Conservation (phyloP, 164 flowering plant species). For the Tinospora cordifolia region DNA sequence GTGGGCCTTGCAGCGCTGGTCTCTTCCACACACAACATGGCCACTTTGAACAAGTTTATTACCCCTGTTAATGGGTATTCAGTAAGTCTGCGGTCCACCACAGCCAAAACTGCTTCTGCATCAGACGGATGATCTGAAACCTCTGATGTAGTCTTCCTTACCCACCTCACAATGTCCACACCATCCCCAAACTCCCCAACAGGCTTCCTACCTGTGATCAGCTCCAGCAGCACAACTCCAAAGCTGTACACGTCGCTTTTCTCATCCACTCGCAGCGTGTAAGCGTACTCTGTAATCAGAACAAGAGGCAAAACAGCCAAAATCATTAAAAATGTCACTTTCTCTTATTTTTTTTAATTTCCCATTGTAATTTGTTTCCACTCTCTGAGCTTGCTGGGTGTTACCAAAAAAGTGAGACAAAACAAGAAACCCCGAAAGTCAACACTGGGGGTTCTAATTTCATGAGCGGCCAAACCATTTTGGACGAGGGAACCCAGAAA, state of each 20-base stretch:
- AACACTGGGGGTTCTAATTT: neutral
- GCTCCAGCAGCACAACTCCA: slow-evolving; percentile 84
- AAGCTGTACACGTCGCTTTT: slow-evolving; percentile 97
- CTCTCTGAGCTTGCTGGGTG: neutral
- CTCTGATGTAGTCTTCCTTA: slow-evolving; percentile 51
- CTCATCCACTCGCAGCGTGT: slow-evolving; percentile 84
- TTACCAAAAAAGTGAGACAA: neutral
- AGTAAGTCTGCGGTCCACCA: slow-evolving; percentile 61
- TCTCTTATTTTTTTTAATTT: neutral
- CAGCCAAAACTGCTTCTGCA: slow-evolving; percentile 45
- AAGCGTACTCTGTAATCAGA: slow-evolving; percentile 64
- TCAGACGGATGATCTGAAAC: slow-evolving; percentile 45
- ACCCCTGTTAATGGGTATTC: slow-evolving; percentile 51
- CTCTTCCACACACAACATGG: slow-evolving; percentile 82
- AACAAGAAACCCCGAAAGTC: neutral
- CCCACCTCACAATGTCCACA: slow-evolving; percentile 90
- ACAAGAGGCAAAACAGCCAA: neutral
- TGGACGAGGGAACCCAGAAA: neutral
- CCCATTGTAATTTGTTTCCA: too few species aligned
- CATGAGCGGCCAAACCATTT: neutral
- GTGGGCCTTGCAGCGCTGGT: slow-evolving; percentile 65
- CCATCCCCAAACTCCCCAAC: slow-evolving; percentile 94
- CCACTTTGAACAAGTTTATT: slow-evolving; percentile 67
- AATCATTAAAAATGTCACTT: neutral
- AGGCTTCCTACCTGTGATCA: slow-evolving; percentile 74